Evolutionary conservation across 2,329 filamentous ascomycete species (phyloP), one percentile per base, ranked within the genome.

Genomic region (Beauveria sp.): DNA sequence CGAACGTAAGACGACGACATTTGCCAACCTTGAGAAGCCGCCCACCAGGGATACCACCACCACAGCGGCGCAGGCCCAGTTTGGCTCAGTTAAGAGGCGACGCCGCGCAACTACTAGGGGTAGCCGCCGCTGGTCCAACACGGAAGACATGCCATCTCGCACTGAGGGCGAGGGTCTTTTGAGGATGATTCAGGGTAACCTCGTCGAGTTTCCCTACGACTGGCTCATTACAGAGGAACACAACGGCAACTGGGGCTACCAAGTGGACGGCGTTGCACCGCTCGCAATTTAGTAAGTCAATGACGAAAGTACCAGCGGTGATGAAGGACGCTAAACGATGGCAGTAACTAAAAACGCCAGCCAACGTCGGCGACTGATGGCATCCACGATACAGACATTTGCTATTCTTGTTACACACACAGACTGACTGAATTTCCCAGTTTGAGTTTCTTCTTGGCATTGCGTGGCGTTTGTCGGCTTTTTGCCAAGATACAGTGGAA

Each of bases 241-340:
- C 70, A 92, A 91, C 66, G 91, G 92, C 61, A 96, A 97, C 71
- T 99, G 94, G 94, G 83, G 97, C 64, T 97, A 96, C 76, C 91
- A 93, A 70, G 91, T 97, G 61, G 94, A 99, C 73, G 89, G 96
- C 73, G 88, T 99, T 71, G 96, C 94, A 68, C 94, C 94, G 61
- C 80, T 99, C 75, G 92, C 97, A 77, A 97, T 99, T 70, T 99
- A 99, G 90, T 91, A 81, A 87, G 89, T 82, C 16, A 40, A 34
- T 41, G 22, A 20, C 24, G 16, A n/a, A 37, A 30, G 26, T 6
- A 24, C 12, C 12, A 37, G 22, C 43, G 46, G 37, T 26, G 55
- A 34, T 58, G 2, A 16, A 20, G 5, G 20, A 24, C 8, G 9
- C 55, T 58, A 58, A 58, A 34, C 22, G 7, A 7, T 51, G 30